A percentile compares a stretch with the other conserved stretches of the same genome.
These are phyloP conservation scores for Thelephora terrestris DNA, from an alignment of 1,284 basidiomycete genomes.

Conservation along the genomic window DNA sequence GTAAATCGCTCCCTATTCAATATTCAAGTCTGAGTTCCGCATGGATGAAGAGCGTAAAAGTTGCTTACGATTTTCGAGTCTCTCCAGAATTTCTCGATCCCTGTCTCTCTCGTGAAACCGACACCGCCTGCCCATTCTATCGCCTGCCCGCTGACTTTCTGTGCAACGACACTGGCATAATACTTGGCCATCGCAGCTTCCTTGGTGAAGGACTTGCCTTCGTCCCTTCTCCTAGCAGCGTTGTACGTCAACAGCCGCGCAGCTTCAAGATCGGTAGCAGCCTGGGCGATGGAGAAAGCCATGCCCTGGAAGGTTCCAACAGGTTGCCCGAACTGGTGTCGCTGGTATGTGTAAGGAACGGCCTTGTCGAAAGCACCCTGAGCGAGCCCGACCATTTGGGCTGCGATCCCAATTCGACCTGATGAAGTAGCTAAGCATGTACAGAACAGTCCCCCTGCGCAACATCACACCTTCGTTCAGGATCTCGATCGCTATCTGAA, in stretches of 20 bases:
- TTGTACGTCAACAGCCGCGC: slow-evolving; percentile 96
- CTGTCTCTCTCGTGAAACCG: slow-evolving; percentile 91
- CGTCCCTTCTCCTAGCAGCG: slow-evolving; percentile 89
- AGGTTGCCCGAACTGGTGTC: slow-evolving; percentile 89
- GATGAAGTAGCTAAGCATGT: neutral
- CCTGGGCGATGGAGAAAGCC: slow-evolving; percentile 90
- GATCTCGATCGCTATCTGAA: slow-evolving; percentile 89
- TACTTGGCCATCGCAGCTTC: slow-evolving; percentile 98
- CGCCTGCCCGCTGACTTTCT: slow-evolving; percentile 78
- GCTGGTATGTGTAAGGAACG: slow-evolving; percentile 88
- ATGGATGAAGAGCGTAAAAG: neutral
- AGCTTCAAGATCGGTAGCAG: slow-evolving; percentile 83
- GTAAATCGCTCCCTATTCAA: slow-evolving; percentile 74
- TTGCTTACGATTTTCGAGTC: slow-evolving; percentile 89
- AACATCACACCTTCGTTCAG: slow-evolving; percentile 71
- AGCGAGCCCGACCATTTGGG: slow-evolving; percentile 93
- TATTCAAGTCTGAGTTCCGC: slow-evolving; percentile 2
- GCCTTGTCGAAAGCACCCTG: slow-evolving; percentile 94
- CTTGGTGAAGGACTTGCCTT: slow-evolving; percentile 80
- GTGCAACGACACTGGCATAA: slow-evolving; percentile 82
- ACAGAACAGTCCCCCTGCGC: neutral
- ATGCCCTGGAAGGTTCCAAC: slow-evolving; percentile 93
- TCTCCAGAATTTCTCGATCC: slow-evolving; percentile 91
- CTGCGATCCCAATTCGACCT: slow-evolving; percentile 94
- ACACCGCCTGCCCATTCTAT: slow-evolving; percentile 98